phyloP scores from a whole-genome alignment of 1,284 basidiomycete genomes.

The Trichosporon ovoides region DNA sequence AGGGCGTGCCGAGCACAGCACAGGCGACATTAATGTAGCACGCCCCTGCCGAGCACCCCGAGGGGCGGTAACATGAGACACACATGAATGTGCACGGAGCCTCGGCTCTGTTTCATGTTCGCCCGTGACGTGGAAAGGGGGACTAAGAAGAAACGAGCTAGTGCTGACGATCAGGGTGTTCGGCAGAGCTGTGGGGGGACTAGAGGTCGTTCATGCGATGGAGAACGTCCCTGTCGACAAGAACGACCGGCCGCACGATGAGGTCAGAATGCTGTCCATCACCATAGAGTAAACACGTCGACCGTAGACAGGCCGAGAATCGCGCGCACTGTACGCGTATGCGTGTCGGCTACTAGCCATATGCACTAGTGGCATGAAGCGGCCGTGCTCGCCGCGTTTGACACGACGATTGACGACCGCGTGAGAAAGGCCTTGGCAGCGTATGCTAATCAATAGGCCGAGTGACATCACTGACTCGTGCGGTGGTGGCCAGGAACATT shows the following conservation, averaged over 20 bases:
- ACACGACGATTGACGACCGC: no score
- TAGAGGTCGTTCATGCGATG: slow-evolving; percentile 57
- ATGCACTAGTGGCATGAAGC: no score
- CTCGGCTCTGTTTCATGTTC: background rate
- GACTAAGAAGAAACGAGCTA: background rate
- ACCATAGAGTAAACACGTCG: slow-evolving; percentile 17
- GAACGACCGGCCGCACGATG: slow-evolving; percentile 78
- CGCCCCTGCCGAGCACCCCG: no score
- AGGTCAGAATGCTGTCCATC: slow-evolving; percentile 65
- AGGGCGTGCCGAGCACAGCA: no score
- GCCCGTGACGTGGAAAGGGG: background rate
- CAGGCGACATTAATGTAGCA: no score
- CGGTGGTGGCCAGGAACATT: background rate
- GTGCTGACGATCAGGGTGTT: slow-evolving; percentile 50
- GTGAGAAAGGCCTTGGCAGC: background rate
- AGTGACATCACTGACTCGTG: slow-evolving; percentile 1
- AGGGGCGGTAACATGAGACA: no score
- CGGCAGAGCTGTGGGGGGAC: slow-evolving; percentile 53
- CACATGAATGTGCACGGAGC: no score
- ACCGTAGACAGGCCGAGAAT: no score
- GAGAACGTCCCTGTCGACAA: slow-evolving; percentile 64
- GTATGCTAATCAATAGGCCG: no score
- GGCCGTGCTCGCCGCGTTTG: no score
- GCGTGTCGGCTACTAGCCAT: no score
- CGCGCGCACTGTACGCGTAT: no score